These are phyloP conservation scores for Pseudoscleropodium purum DNA, from an alignment of 225 moss, liverwort and hornwort species.

Conservation along the genomic window DNA sequence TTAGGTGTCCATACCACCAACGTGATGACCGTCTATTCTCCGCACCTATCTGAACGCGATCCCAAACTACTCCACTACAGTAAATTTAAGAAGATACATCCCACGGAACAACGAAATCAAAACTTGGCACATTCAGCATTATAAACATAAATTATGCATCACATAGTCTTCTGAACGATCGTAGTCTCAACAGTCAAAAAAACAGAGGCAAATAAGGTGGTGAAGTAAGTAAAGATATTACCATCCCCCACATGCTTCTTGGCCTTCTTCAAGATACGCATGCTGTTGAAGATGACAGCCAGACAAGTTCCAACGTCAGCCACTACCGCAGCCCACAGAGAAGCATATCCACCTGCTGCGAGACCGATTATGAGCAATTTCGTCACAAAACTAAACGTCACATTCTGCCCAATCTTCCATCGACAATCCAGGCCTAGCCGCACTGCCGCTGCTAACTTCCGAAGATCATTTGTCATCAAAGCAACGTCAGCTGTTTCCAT, in stretches of 20 bases:
- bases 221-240: background rate
- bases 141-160: background rate
- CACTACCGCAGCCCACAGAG: slow-evolving; percentile 84
- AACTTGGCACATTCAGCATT: background rate
- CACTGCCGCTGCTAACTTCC: slow-evolving; percentile 62
- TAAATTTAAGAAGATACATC: background rate
- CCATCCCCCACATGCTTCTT: slow-evolving; percentile 23
- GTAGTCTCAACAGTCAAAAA: background rate
- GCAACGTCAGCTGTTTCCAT: slow-evolving; percentile 98
- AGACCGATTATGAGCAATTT: slow-evolving; percentile 75
- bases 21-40: background rate
- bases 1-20: background rate
- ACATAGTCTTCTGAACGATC: background rate
- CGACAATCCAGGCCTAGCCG: slow-evolving; percentile 59
- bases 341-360: slow-evolving; percentile 73
- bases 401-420: slow-evolving; percentile 73
- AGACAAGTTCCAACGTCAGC: slow-evolving; percentile 93
- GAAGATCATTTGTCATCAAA: slow-evolving; percentile 94
- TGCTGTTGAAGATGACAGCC: slow-evolving; percentile 76
- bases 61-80: background rate
- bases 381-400: slow-evolving; percentile 59
- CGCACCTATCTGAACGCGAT: background rate
- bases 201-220: background rate
- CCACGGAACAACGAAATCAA: background rate
- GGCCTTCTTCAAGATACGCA: slow-evolving; percentile 69